Evolutionary conservation across 345 rosid genomes (phyloP).

Genomic region (Cardamine chenopodiifolia): DNA sequence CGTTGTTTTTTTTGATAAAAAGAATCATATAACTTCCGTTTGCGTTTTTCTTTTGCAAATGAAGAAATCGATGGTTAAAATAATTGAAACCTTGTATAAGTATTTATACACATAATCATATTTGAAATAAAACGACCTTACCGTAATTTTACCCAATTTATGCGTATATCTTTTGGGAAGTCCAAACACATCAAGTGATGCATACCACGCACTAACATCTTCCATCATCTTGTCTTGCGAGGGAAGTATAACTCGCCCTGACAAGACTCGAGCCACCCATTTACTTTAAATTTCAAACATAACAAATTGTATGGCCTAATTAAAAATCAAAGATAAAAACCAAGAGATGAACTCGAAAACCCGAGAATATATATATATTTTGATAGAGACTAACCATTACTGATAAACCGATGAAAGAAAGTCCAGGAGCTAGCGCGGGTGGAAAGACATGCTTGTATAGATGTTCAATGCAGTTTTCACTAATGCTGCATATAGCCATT

Average conservation of each 20-base stretch:
- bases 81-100: no score
- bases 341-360: background rate
- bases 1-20: no score
- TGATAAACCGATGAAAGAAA: background rate
- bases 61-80: no score
- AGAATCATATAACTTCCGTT: no score
- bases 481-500: background rate
- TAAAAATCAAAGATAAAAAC: background rate
- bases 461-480: background rate
- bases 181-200: conserved; percentile 53
- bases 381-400: background rate
- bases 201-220: conserved; percentile 53
- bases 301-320: background rate
- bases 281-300: background rate
- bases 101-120: background rate
- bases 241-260: conserved; percentile 22
- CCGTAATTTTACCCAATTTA: conserved; percentile 13
- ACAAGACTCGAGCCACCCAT: conserved; percentile 30
- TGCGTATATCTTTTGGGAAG: conserved; percentile 64
- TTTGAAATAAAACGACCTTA: background rate
- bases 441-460: background rate
- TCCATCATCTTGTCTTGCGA: conserved; percentile 34
- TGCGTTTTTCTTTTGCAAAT: no score
- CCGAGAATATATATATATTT: background rate
- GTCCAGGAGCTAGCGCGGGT: background rate